phyloP scores from a whole-genome alignment of 768 basidiomycete species.

The Panellus pusillus region DNA sequence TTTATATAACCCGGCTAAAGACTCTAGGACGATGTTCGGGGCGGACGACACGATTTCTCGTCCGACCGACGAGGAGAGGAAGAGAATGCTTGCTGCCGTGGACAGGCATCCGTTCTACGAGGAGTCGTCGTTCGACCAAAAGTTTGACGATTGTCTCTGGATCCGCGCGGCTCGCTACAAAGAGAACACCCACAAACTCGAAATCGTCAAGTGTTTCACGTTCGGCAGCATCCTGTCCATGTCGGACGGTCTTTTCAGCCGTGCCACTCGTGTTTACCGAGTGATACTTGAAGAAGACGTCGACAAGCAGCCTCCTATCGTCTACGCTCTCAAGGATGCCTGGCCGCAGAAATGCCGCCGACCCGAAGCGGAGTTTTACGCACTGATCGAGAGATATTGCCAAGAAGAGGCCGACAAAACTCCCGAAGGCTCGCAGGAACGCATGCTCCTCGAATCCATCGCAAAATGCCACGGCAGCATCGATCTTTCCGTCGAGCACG shows the following conservation, averaged over 20 bases:
- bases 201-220: conserved; percentile 4
- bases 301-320: background rate
- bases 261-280: conserved; percentile 8
- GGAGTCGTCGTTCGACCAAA: background rate
- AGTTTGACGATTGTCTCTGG: background rate
- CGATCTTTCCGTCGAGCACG: background rate
- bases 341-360: conserved; percentile 11
- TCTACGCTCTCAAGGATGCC: conserved; percentile 14
- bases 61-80: background rate
- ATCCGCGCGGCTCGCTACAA: conserved; percentile 4
- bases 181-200: background rate
- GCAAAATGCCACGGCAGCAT: background rate
- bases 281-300: conserved; percentile 4
- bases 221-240: background rate
- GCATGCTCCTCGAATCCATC: background rate
- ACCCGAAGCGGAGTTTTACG: conserved; percentile 12
- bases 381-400: conserved; percentile 1
- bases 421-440: too few species aligned
- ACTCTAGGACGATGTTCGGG: background rate
- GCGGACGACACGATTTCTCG: conserved; percentile 4
- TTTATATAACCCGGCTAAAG: background rate
- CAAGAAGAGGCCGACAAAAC: background rate
- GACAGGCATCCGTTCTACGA: background rate
- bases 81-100: background rate
- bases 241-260: conserved; percentile 6